phyloP scores from a whole-genome alignment of 371 early-diverging fungal species.

The Haplosporangium sp. region DNA sequence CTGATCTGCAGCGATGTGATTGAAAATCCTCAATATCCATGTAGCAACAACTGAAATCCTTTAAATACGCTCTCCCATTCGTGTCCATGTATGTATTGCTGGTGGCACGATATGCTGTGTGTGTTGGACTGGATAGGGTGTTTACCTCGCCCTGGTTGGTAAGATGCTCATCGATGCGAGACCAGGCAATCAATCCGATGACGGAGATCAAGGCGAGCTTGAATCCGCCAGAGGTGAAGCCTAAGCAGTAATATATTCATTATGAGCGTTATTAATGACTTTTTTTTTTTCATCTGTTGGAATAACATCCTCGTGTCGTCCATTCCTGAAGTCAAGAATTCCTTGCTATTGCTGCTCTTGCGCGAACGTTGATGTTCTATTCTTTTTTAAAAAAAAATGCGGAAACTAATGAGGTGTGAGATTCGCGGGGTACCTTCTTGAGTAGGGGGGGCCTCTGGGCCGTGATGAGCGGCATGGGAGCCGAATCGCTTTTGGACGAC shows the following conservation, averaged over 20 bases:
- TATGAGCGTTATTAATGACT: too few species aligned
- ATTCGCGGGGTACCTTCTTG: constrained; percentile 35
- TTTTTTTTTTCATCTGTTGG: too few species aligned
- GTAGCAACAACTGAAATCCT: not conserved
- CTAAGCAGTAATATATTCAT: constrained; percentile 5
- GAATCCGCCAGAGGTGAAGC: constrained; percentile 50
- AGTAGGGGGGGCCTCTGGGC: constrained; percentile 53
- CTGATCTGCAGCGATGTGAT: too few species aligned
- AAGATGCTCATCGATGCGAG: constrained; percentile 54
- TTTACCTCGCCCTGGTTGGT: constrained; percentile 55
- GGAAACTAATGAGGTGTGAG: not conserved
- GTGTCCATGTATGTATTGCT: too few species aligned
- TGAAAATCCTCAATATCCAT: not conserved
- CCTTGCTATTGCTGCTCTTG: too few species aligned
- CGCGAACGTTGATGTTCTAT: too few species aligned
- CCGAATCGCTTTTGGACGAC: constrained; percentile 54
- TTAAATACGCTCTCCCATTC: not conserved
- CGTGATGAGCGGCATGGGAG: constrained; percentile 46
- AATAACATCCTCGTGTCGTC: too few species aligned
- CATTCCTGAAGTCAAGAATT: too few species aligned
- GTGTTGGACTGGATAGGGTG: not conserved
- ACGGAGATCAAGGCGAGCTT: constrained; percentile 40
- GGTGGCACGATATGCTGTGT: too few species aligned
- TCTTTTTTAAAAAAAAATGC: not conserved
- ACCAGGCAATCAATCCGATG: constrained; percentile 51